Percentiles rank a stretch among this genome's conserved stretches.
Conservation (phyloP, 495 filamentous ascomycete genomes). For the Aspergillus hancockii region DNA sequence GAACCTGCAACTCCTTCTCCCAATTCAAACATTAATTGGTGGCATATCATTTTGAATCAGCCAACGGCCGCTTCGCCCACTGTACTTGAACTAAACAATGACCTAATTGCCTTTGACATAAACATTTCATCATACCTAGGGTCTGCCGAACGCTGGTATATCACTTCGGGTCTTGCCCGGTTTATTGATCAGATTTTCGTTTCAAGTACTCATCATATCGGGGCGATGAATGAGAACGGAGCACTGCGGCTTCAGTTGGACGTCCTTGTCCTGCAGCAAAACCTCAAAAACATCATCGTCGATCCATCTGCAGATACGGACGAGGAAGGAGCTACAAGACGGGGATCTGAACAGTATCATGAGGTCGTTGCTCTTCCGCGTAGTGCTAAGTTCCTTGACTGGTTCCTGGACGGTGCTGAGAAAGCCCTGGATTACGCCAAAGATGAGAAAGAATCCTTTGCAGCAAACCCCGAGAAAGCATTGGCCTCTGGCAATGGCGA, state of each 20-base stretch:
- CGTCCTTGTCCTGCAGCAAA: constrained; percentile 91
- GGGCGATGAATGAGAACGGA: constrained; percentile 73
- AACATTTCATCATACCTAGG: constrained; percentile 71
- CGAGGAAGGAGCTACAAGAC: constrained; percentile 12
- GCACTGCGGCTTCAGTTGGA: constrained; percentile 83
- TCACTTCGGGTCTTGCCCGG: constrained; percentile 69
- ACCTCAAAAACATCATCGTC: constrained; percentile 81
- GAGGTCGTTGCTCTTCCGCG: constrained; percentile 66
- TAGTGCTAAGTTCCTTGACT: constrained; percentile 73
- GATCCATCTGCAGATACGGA: constrained; percentile 23
- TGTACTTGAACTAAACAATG: constrained; percentile 75
- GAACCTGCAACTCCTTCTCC: constrained; percentile 51
- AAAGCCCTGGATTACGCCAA: constrained; percentile 65
- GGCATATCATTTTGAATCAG: constrained; percentile 71
- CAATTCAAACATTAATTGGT: constrained; percentile 59
- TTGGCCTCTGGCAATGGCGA: constrained; percentile 42
- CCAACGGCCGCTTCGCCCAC: constrained; percentile 77
- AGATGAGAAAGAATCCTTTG: constrained; percentile 49
- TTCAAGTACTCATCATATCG: constrained; percentile 60
- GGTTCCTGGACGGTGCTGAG: constrained; percentile 78
- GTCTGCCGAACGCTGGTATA: constrained; percentile 60
- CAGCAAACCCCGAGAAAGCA: constrained; percentile 35
- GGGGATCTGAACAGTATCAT: constrained; percentile 13
- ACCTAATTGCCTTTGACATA: constrained; percentile 82
- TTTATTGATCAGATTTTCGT: constrained; percentile 73